phyloP scores from a whole-genome alignment of 805 yeast species.

The Starmerella sirachaensis region DNA sequence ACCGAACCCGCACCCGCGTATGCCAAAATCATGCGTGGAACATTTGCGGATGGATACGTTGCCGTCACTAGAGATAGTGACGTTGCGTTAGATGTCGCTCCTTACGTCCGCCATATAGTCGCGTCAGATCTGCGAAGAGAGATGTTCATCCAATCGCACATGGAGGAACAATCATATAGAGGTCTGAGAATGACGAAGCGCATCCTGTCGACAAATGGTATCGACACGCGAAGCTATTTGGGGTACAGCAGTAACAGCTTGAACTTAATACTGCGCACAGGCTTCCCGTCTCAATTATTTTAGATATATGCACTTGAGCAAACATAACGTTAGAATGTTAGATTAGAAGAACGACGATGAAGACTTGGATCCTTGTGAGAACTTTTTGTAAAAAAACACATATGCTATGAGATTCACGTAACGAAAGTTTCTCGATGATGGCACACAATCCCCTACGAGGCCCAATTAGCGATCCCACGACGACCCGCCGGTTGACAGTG shows the following conservation, averaged over 20 bases:
- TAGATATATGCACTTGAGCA: too few species aligned
- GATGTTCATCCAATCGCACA: conserved; percentile 1
- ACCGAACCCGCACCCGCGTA: conserved; percentile 4
- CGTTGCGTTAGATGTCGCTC: conserved; percentile 16
- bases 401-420: too few species aligned
- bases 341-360: too few species aligned
- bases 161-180: conserved; percentile 4
- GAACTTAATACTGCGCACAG: conserved; percentile 1
- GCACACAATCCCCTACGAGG: too few species aligned
- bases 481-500: too few species aligned
- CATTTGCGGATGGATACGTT: conserved; percentile 3
- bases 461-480: too few species aligned
- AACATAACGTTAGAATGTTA: too few species aligned
- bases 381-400: too few species aligned
- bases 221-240: conserved; percentile 15
- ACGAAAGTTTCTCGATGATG: too few species aligned
- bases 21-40: conserved; percentile 11
- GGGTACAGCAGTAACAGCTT: neutral
- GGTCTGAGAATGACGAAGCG: conserved; percentile 12
- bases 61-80: neutral
- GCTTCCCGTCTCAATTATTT: conserved; percentile 1
- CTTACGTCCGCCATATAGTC: conserved; percentile 25
- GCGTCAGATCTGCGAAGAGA: conserved; percentile 20
- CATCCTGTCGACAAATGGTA: conserved; percentile 11
- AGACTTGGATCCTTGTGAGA: too few species aligned